Evolutionary conservation across 805 yeast species (phyloP).

Genomic region (Saitoella complicata): DNA sequence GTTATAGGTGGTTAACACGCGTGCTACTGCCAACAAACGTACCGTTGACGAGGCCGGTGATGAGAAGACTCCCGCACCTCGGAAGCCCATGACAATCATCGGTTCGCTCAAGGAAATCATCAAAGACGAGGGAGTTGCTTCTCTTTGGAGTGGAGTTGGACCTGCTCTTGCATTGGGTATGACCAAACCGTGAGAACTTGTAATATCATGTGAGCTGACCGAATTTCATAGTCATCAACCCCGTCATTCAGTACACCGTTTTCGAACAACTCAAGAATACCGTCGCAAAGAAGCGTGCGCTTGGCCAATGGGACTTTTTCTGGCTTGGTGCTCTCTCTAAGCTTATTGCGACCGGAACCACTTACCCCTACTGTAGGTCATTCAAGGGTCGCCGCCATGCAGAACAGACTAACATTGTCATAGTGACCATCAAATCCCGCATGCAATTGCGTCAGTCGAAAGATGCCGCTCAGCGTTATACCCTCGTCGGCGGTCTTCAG

Average conservation of each 20-base stretch:
- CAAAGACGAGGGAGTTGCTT: conserved; percentile 50
- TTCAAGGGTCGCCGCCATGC: not conserved
- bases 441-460: conserved; percentile 36
- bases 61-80: not conserved
- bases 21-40: not conserved
- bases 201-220: no score
- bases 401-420: no score
- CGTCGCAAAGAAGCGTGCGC: conserved; percentile 38
- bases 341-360: conserved; percentile 69
- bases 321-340: conserved; percentile 81
- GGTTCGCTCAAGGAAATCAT: conserved; percentile 35
- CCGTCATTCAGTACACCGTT: conserved; percentile 80
- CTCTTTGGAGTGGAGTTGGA: conserved; percentile 68
- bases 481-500: no score
- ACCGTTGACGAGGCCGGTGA: not conserved
- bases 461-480: no score
- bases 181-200: no score
- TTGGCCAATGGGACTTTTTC: conserved; percentile 61
- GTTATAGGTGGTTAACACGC: not conserved
- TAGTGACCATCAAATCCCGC: conserved; percentile 68
- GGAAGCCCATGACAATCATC: not conserved
- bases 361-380: conserved; percentile 53
- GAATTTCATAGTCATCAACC: conserved; percentile 55
- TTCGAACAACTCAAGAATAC: conserved; percentile 71
- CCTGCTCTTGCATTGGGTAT: conserved; percentile 46